These are phyloP conservation scores for Podospora pseudopauciseta DNA, from an alignment of 495 filamentous ascomycete genomes.

Conservation along the genomic window DNA sequence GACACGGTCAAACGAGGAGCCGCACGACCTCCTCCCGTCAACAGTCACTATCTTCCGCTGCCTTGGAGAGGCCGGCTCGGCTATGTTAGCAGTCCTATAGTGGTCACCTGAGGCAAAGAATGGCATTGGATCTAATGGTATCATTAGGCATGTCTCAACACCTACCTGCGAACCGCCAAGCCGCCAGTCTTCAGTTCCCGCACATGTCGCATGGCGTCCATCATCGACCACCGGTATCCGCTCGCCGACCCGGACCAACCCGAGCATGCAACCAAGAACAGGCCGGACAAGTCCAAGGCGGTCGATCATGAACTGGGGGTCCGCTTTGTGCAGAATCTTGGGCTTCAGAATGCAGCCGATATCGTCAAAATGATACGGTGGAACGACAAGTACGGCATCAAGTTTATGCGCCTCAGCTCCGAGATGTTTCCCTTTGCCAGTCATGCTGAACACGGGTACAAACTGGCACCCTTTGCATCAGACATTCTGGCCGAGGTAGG, in stretches of 20 bases:
- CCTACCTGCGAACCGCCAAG: constrained; percentile 81
- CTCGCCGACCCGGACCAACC: constrained; percentile 70
- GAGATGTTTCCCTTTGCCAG: constrained; percentile 98
- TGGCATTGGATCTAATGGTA: not conserved
- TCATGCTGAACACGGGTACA: constrained; percentile 83
- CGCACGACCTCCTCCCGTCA: constrained; percentile 66
- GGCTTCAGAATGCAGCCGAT: constrained; percentile 78
- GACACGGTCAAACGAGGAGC: constrained; percentile 47
- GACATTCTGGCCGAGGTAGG: constrained; percentile 75
- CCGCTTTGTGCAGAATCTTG: constrained; percentile 70
- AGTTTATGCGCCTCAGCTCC: constrained; percentile 85
- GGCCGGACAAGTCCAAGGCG: constrained; percentile 67
- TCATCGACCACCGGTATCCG: constrained; percentile 82
- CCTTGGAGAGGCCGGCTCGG: constrained; percentile 92
- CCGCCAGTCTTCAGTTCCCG: constrained; percentile 87
- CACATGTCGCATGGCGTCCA: constrained; percentile 87
- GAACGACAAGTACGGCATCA: constrained; percentile 92
- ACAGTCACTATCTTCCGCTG: constrained; percentile 81
- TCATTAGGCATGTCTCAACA: constrained; percentile 71
- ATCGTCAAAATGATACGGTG: constrained; percentile 82
- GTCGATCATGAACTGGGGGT: constrained; percentile 59
- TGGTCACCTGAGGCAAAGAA: not conserved
- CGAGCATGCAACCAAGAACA: constrained; percentile 75
- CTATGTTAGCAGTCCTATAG: constrained; percentile 59
- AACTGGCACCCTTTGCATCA: constrained; percentile 78